Base-by-base conservation (phyloP, 345 rosid genomes). In the Erucastrum elatum region DNA sequence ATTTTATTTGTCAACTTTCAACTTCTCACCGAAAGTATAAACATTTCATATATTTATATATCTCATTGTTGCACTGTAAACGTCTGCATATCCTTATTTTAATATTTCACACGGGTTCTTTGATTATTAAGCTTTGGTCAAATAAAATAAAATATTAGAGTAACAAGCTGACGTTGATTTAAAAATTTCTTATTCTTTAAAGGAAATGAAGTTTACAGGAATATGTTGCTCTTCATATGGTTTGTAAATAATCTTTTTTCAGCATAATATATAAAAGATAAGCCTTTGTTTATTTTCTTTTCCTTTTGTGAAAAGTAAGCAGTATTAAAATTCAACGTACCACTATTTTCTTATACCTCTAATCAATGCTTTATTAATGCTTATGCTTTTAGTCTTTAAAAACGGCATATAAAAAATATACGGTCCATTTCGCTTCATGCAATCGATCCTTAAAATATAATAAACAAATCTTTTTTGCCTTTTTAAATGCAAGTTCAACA, bases 321-420 rank as follows among this genome's bases (percentile, higher is more conserved):
- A 67, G 60, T 5, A 69, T 13, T 30, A 49, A 49, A 46, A 13
- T 46, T 68, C 1, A 68, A 27, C 31, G 1, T 46, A 68, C 26
- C 55, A 27, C 53, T 17, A 58, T 6, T 71, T 58, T 69, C 33
- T 15, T 27, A 30, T n/a, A n/a, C 61, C 61, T 51, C 61, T 51
- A 69, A 66, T 71, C 75, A 71, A 71, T 11, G 55, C 65, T 68
- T 27, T 75, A 12, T 67, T 58, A 67, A 75, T 77, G 66, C 5
- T 70, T 55, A 46, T 27, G 75, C 58, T 64, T 64, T 35, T 27
- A 71, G 76, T 78, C 53, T 39, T 64, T 39, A 8, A 56, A 77
- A 63, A 64, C 66, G 61, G 81, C 77, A 66, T 9, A 30, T 13
- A 65, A 16, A 39, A 46, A 8, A 27, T 64, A 29, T 17, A 56